Evolutionary conservation across 495 filamentous ascomycete genomes (phyloP), one percentile per base, ranked within the genome.

Genomic region (Talaromyces wortmannii): DNA sequence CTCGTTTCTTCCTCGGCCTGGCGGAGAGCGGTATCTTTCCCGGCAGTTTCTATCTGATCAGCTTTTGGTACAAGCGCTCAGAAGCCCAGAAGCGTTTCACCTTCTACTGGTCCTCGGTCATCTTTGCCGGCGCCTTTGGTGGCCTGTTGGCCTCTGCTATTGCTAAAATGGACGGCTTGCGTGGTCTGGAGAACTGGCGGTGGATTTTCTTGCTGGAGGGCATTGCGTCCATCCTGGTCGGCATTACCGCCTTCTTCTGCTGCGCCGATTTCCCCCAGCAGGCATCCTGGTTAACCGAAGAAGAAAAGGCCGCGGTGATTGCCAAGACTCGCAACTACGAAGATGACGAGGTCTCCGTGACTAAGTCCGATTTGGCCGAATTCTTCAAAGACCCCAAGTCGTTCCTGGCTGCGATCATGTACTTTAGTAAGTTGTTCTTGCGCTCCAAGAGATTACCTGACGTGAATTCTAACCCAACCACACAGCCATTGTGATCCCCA

Each of bases 71-170:
- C 46, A 86, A 87, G 57, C 76, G 78, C 7, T 87, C 91, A 60
- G 79, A 90, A 17, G 88, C 87, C 7, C 72, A 90, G 32, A 81
- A 89, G 29, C 83, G 89, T 5, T 83, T 84, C 0, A 90, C 90
- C 61, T 75, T 92, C 5, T 92, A 92, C 65, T 85, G 87, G 52
- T 86, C 79, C 44, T 81, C 89, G 2, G 88, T 89, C 1, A 73
- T 91, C 11, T 42, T 53, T 15, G 84, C 88, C 3, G 89, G 89
- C 5, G 88, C 86, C 15, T 84, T 83, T 56, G 89, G 89, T 17
- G 89, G 89, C 0, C 72, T 92, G 0, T 70, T 92, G 4, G 87
- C 89, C 1, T 90, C 85, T 53, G 85, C 72, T 1, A 89, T 92
- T 53, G 83, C 86, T 0, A 79, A 81, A 57, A 85, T 91, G 82